Conservation (phyloP, 2,329 filamentous ascomycete genomes). For the Hypoxylon sp. region DNA sequence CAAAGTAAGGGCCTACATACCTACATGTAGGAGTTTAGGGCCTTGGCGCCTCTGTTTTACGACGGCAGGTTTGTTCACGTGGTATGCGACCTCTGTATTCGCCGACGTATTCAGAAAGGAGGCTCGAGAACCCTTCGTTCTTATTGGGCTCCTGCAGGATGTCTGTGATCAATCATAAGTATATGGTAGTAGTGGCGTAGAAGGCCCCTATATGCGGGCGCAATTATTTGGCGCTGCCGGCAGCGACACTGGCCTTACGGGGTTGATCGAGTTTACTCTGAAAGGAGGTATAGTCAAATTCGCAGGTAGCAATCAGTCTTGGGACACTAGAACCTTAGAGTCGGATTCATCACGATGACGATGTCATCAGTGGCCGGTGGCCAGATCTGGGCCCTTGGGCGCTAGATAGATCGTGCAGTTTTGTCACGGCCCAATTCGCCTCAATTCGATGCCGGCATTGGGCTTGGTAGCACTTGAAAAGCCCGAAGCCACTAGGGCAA, state of each 20-base stretch:
- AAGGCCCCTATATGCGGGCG: slow-evolving; percentile 20
- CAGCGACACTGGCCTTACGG: neutral
- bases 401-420: slow-evolving; percentile 31
- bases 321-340: slow-evolving; percentile 14
- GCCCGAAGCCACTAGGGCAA: slow-evolving; percentile 15
- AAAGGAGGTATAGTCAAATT: slow-evolving; percentile 10
- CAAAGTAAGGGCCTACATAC: slow-evolving; percentile 30
- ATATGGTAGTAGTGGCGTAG: slow-evolving; percentile 31
- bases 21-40: too few species aligned
- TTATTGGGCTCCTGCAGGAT: slow-evolving; percentile 37
- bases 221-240: slow-evolving; percentile 1
- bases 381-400: slow-evolving; percentile 29
- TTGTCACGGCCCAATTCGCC: slow-evolving; percentile 40
- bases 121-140: slow-evolving; percentile 27
- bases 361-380: slow-evolving; percentile 25
- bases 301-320: slow-evolving; percentile 3
- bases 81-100: slow-evolving; percentile 35
- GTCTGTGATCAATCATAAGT: slow-evolving; percentile 31
- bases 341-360: slow-evolving; percentile 32
- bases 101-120: slow-evolving; percentile 21
- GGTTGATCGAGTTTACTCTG: slow-evolving; percentile 16
- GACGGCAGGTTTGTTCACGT: slow-evolving; percentile 38
- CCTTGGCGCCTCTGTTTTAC: slow-evolving; percentile 34
- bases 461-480: slow-evolving; percentile 24
- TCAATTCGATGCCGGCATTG: slow-evolving; percentile 29